Evolutionary conservation across 768 basidiomycete genomes (phyloP).

Genomic region (Rhizopogon vulgaris): DNA sequence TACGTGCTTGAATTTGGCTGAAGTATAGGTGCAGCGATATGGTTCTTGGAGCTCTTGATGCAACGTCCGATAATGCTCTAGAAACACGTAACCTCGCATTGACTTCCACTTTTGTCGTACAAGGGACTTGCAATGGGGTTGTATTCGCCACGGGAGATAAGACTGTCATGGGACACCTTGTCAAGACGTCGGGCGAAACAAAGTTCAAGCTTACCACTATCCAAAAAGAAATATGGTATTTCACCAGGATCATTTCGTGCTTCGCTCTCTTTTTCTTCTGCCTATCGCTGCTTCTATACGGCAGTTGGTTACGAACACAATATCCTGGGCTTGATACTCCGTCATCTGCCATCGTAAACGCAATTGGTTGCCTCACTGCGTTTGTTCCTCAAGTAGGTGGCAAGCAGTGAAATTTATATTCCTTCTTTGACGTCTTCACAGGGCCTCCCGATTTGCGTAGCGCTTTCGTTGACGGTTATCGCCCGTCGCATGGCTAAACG

Average conservation of each 20-base stretch:
- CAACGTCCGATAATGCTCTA: constrained; percentile 34
- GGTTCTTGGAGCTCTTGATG: constrained; percentile 31
- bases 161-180: constrained; percentile 40
- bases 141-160: constrained; percentile 44
- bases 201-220: constrained; percentile 22
- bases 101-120: constrained; percentile 25
- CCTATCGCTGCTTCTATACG: constrained; percentile 33
- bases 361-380: constrained; percentile 34
- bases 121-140: constrained; percentile 44
- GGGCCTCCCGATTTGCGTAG: constrained; percentile 48
- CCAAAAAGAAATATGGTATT: constrained; percentile 27
- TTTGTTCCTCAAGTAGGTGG: constrained; percentile 33
- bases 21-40: constrained; percentile 13
- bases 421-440: constrained; percentile 50
- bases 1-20: constrained; percentile 11
- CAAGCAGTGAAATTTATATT: constrained; percentile 44
- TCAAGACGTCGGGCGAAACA: constrained; percentile 37
- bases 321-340: constrained; percentile 33
- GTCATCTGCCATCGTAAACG: constrained; percentile 28
- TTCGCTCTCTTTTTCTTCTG: constrained; percentile 37
- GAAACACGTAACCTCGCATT: constrained; percentile 52
- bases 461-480: constrained; percentile 41
- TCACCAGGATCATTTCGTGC: constrained; percentile 46
- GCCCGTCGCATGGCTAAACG: constrained; percentile 44
- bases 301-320: constrained; percentile 24